Conservation (phyloP, 148 eudicot genomes). For the Camellia japonica region DNA sequence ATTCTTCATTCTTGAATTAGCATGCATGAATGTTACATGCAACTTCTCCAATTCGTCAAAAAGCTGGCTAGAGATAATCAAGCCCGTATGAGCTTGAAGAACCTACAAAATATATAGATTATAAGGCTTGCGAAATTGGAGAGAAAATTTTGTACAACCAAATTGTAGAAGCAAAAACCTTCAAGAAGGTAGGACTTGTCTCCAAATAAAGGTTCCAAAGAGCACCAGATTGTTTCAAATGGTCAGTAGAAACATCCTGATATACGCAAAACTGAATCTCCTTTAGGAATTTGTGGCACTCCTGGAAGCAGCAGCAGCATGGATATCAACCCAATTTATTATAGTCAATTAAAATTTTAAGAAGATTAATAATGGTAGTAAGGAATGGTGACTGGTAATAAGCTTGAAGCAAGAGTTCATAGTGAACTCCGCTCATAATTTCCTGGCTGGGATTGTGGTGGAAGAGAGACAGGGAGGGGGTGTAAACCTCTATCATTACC, state of each 20-base stretch:
- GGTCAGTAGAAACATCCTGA: conserved; percentile 47
- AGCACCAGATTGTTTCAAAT: conserved; percentile 48
- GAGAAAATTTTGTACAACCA: not conserved
- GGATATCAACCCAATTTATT: conserved; percentile 7
- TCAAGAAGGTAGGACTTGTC: conserved; percentile 50
- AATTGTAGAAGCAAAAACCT: conserved; percentile 48
- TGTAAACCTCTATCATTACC: conserved; percentile 41
- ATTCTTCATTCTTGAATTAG: conserved; percentile 44
- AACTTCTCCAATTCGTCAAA: conserved; percentile 69
- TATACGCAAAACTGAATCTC: conserved; percentile 46
- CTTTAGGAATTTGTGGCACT: conserved; percentile 67
- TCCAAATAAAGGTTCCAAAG: conserved; percentile 42
- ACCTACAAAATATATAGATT: conserved; percentile 41
- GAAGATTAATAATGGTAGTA: not conserved
- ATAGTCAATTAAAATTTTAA: not conserved
- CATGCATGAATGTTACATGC: conserved; percentile 42
- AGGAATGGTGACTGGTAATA: too few species aligned
- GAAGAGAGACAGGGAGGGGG: not conserved
- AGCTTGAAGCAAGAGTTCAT: not conserved
- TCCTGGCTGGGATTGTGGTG: not conserved
- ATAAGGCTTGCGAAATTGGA: not conserved
- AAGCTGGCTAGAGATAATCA: conserved; percentile 44
- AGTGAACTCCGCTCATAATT: not conserved
- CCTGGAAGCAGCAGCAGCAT: conserved; percentile 42
- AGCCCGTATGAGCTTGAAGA: conserved; percentile 66